These are phyloP conservation scores for Populus pruinosa DNA, from an alignment of 345 rosid genomes.

Conservation along the genomic window DNA sequence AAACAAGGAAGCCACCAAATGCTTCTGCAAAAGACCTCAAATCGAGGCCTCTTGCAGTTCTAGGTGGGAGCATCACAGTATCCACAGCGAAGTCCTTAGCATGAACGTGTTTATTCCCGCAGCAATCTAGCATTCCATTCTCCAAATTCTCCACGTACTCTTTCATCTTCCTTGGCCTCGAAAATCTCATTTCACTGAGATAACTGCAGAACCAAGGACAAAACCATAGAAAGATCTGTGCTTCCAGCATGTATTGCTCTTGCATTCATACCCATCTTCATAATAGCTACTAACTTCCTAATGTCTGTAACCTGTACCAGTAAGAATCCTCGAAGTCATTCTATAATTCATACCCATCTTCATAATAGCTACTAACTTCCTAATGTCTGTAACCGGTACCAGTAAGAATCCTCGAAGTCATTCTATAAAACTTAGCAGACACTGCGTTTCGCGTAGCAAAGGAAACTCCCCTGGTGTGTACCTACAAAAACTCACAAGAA, in stretches of 20 bases:
- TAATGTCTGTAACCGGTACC: slow-evolving; percentile 71
- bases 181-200: slow-evolving; percentile 71
- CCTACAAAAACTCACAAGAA: slow-evolving; percentile 38
- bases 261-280: slow-evolving; percentile 63
- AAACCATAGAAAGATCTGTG: slow-evolving; percentile 76
- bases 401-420: slow-evolving; percentile 60
- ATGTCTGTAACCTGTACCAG: slow-evolving; percentile 62
- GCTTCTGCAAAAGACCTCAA: slow-evolving; percentile 49
- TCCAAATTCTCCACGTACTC: slow-evolving; percentile 74
- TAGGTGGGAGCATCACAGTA: slow-evolving; percentile 77
- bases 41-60: slow-evolving; percentile 79
- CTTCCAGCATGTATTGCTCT: slow-evolving; percentile 91
- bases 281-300: slow-evolving; percentile 86
- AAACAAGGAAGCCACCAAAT: slow-evolving; percentile 57
- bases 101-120: slow-evolving; percentile 37
- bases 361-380: slow-evolving; percentile 77
- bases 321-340: slow-evolving; percentile 58
- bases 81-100: slow-evolving; percentile 71
- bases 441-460: slow-evolving; percentile 66
- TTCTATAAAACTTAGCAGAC: slow-evolving; percentile 73
- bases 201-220: slow-evolving; percentile 93
- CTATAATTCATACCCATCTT: slow-evolving; percentile 59
- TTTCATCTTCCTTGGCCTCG: slow-evolving; percentile 80
- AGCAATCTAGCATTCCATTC: slow-evolving; percentile 35
- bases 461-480: slow-evolving; percentile 87